Conservation (phyloP, 2,329 filamentous ascomycete genomes). For the Xylaria sp. region DNA sequence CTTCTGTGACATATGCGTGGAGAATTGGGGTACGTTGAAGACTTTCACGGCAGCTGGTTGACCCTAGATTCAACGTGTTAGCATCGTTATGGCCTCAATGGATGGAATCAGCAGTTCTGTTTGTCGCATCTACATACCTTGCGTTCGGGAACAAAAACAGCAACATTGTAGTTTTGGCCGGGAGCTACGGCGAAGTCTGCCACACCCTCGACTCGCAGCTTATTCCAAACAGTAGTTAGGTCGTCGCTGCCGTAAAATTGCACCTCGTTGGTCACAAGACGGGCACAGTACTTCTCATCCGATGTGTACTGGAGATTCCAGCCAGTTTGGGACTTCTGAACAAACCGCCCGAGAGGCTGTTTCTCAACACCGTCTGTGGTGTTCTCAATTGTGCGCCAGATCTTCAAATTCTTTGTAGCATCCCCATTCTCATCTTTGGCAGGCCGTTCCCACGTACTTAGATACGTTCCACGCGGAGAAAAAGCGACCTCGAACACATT, state of each 20-base stretch:
- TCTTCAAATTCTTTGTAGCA: conserved; percentile 94
- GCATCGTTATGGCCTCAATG: neutral
- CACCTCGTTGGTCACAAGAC: conserved; percentile 94
- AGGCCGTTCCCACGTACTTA: conserved; percentile 96
- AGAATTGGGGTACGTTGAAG: conserved; percentile 91
- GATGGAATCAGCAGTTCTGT: neutral
- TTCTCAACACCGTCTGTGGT: conserved; percentile 70
- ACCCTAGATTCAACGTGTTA: conserved; percentile 64
- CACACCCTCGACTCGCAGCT: conserved; percentile 90
- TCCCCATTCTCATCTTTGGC: conserved; percentile 93
- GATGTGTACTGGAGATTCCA: conserved; percentile 98
- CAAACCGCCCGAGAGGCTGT: conserved; percentile 84
- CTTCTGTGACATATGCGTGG: conserved; percentile 88
- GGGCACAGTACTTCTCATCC: conserved; percentile 93
- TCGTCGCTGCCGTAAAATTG: conserved; percentile 95
- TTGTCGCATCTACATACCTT: conserved; percentile 69
- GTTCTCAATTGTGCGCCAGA: conserved; percentile 87
- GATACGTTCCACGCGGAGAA: conserved; percentile 88
- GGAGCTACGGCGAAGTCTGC: conserved; percentile 89
- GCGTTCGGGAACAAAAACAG: conserved; percentile 93
- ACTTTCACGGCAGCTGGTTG: conserved; percentile 94
- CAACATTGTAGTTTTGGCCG: conserved; percentile 89
- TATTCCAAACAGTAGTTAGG: conserved; percentile 90
- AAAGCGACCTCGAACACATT: conserved; percentile 96
- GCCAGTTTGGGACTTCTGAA: conserved; percentile 93